Conservation (phyloP, 169 alveolate genomes). For the Cryptosporidium sp. region DNA sequence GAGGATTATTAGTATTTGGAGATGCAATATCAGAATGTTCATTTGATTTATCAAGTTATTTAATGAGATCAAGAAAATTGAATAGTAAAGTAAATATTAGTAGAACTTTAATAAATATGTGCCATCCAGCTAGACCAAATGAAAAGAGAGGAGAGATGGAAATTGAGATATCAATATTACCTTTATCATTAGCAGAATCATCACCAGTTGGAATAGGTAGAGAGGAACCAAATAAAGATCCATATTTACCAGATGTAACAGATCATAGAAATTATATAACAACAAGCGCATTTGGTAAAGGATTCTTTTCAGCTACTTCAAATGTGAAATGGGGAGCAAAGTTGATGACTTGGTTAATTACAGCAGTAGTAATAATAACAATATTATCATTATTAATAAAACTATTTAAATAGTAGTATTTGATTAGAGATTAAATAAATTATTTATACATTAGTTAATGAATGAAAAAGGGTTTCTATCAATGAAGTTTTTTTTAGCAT, state of each 20-base stretch:
- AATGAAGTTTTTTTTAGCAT: background rate
- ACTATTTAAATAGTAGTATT: slow-evolving; percentile 28
- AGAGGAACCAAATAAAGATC: slow-evolving; percentile 91
- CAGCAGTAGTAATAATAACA: slow-evolving; percentile 72
- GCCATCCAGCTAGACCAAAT: slow-evolving; percentile 85
- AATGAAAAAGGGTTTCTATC: slow-evolving; percentile 54
- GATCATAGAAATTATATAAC: slow-evolving; percentile 88
- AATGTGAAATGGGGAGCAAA: slow-evolving; percentile 75
- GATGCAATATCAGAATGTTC: slow-evolving; percentile 75
- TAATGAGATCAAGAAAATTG: slow-evolving; percentile 64
- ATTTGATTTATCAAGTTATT: slow-evolving; percentile 63
- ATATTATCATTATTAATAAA: slow-evolving; percentile 59
- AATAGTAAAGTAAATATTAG: slow-evolving; percentile 50
- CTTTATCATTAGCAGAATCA: slow-evolving; percentile 85
- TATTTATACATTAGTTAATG: background rate
- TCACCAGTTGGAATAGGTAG: slow-evolving; percentile 92
- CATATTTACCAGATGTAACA: slow-evolving; percentile 88
- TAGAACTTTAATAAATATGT: slow-evolving; percentile 62
- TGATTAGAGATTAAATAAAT: background rate
- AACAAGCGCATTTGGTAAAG: slow-evolving; percentile 73
- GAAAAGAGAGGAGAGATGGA: slow-evolving; percentile 89
- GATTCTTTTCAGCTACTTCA: slow-evolving; percentile 70
- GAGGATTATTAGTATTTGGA: slow-evolving; percentile 73
- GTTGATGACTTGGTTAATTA: slow-evolving; percentile 62
- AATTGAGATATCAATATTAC: slow-evolving; percentile 86